A percentile compares a stretch with the other conserved stretches of the same genome.
Conservation (phyloP, 2,329 filamentous ascomycete species). For the Exophiala lecanii-corni region DNA sequence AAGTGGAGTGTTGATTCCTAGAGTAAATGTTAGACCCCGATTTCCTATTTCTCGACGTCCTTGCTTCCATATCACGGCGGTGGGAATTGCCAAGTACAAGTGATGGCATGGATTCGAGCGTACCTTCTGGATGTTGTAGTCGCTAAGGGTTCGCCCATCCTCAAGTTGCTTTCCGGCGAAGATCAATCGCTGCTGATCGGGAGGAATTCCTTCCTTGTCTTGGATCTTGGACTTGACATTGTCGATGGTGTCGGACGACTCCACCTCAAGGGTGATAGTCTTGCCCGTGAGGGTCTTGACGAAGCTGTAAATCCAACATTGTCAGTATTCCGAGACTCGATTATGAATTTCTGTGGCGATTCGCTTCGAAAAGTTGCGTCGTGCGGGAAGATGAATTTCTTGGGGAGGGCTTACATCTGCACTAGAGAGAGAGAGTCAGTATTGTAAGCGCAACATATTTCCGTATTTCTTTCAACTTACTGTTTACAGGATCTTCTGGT, state of each 20-base stretch:
- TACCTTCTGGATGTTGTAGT: conserved; percentile 99
- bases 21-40: conserved; percentile 15
- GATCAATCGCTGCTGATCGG: conserved; percentile 97
- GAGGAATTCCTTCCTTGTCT: conserved; percentile 98
- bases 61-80: conserved; percentile 1
- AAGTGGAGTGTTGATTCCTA: conserved; percentile 97
- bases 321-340: conserved; percentile 26
- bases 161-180: conserved; percentile 99
- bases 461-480: conserved; percentile 11
- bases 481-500: conserved; percentile 25
- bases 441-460: background rate
- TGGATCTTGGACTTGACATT: conserved; percentile 99
- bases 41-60: background rate
- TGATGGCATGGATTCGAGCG: conserved; percentile 36
- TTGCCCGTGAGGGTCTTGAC: conserved; percentile 99
- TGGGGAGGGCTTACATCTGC: conserved; percentile 83
- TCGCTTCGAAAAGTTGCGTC: conserved; percentile 5
- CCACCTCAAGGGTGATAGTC: conserved; percentile 99
- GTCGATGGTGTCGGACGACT: conserved; percentile 98
- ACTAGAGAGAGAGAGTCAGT: conserved; percentile 49
- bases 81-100: too few species aligned
- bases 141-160: conserved; percentile 91
- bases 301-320: conserved; percentile 62
- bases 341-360: conserved; percentile 28
- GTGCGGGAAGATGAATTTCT: conserved; percentile 26